Evolutionary conservation across 176 grass and related monocot species (phyloP).

Genomic region (Cymbopogon citratus): DNA sequence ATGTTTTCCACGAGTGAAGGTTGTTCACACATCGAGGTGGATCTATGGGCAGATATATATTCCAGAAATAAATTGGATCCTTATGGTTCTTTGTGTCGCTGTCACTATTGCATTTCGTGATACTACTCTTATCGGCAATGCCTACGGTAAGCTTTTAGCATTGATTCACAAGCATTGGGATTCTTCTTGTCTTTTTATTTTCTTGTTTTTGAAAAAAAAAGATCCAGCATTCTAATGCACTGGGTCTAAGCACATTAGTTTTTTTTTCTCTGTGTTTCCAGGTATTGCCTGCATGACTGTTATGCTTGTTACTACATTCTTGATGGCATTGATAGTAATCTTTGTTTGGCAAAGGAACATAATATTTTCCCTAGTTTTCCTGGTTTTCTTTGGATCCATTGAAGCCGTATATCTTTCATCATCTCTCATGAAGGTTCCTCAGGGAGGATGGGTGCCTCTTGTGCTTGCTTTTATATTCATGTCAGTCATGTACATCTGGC

Average conservation of each 20-base stretch:
- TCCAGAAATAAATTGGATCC: slow-evolving; percentile 98
- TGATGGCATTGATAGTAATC: slow-evolving; percentile 78
- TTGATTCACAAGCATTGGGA: neutral
- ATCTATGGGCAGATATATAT: slow-evolving; percentile 98
- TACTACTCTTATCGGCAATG: slow-evolving; percentile 85
- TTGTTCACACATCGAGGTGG: slow-evolving; percentile 95
- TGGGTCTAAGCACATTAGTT: slow-evolving; percentile 23
- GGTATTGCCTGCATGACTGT: slow-evolving; percentile 95
- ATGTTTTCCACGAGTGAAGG: slow-evolving; percentile 92
- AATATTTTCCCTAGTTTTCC: slow-evolving; percentile 55
- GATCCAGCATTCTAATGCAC: slow-evolving; percentile 7
- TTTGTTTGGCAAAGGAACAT: slow-evolving; percentile 90
- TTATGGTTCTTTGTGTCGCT: slow-evolving; percentile 86
- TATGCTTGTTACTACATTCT: slow-evolving; percentile 87
- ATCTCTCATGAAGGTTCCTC: slow-evolving; percentile 84
- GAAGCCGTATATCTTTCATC: slow-evolving; percentile 83
- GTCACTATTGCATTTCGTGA: slow-evolving; percentile 82
- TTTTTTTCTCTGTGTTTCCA: slow-evolving; percentile 45
- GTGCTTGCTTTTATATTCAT: slow-evolving; percentile 77
- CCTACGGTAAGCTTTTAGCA: slow-evolving; percentile 58
- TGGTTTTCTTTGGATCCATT: slow-evolving; percentile 84
- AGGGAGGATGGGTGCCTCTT: slow-evolving; percentile 91
- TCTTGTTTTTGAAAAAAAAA: neutral
- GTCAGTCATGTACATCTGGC: slow-evolving; percentile 96
- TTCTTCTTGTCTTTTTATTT: no score